Evolutionary conservation across 805 yeast species (phyloP).

Genomic region (Brettanomyces sp.): DNA sequence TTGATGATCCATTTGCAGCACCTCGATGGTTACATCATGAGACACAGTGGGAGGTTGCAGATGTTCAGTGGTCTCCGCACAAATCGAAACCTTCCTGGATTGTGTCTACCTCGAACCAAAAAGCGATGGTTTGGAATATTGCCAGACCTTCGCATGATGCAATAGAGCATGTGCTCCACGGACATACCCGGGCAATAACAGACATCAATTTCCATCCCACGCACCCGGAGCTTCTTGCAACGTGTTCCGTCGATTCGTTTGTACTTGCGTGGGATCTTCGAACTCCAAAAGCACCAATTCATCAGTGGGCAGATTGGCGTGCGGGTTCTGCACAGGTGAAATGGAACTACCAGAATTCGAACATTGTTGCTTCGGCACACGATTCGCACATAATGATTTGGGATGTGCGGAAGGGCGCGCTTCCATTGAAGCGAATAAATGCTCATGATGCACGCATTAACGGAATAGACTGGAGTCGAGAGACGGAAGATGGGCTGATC

Average conservation of each 20-base stretch:
- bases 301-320: constrained; percentile 85
- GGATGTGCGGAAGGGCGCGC: constrained; percentile 80
- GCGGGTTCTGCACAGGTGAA: constrained; percentile 94
- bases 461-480: constrained; percentile 75
- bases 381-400: constrained; percentile 73
- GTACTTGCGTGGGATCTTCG: constrained; percentile 89
- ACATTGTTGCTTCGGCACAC: constrained; percentile 79
- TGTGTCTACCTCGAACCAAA: constrained; percentile 88
- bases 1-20: constrained; percentile 91
- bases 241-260: constrained; percentile 87
- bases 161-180: constrained; percentile 78
- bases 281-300: constrained; percentile 62
- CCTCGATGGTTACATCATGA: constrained; percentile 90
- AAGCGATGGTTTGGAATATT: constrained; percentile 91
- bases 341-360: constrained; percentile 74
- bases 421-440: constrained; percentile 54
- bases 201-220: constrained; percentile 89
- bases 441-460: constrained; percentile 87
- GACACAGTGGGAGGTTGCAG: constrained; percentile 98
- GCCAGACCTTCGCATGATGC: constrained; percentile 56
- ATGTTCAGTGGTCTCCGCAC: constrained; percentile 98
- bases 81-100: constrained; percentile 80
- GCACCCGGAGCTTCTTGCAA: constrained; percentile 80
- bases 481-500: constrained; percentile 49
- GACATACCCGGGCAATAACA: constrained; percentile 88